Evolutionary conservation across 805 yeast species (phyloP).

Genomic region (Saturnispora dispora): DNA sequence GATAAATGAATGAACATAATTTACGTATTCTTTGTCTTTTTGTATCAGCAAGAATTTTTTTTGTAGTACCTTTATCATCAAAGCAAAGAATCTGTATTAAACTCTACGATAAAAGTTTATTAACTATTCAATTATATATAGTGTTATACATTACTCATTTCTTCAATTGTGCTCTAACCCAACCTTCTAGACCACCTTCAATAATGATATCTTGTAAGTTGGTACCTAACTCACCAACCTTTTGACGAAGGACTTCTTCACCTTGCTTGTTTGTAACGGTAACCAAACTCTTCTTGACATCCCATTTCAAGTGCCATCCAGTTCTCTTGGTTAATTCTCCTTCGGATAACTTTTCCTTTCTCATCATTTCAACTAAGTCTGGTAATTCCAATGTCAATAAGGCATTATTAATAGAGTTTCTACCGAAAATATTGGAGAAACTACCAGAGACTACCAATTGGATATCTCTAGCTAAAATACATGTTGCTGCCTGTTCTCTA

Average conservation of each 20-base stretch:
- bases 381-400: conserved; percentile 91
- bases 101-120: background rate
- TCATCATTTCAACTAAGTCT: conserved; percentile 63
- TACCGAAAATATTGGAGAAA: conserved; percentile 90
- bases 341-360: conserved; percentile 29
- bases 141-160: conserved; percentile 14
- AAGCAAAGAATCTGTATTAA: background rate
- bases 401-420: conserved; percentile 96
- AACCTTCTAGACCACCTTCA: conserved; percentile 95
- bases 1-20: background rate
- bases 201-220: conserved; percentile 94
- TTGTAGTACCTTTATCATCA: background rate
- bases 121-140: background rate
- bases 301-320: conserved; percentile 89
- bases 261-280: conserved; percentile 61
- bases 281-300: conserved; percentile 77
- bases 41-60: background rate
- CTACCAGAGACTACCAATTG: conserved; percentile 92
- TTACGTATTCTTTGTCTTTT: background rate
- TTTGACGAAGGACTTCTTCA: conserved; percentile 61
- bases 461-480: conserved; percentile 89
- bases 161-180: conserved; percentile 75
- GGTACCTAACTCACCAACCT: conserved; percentile 92
- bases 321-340: conserved; percentile 87
- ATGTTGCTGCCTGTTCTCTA: conserved; percentile 99